These are phyloP conservation scores for Microsporum canis DNA, from an alignment of 2,329 filamentous ascomycete species.

Conservation along the genomic window DNA sequence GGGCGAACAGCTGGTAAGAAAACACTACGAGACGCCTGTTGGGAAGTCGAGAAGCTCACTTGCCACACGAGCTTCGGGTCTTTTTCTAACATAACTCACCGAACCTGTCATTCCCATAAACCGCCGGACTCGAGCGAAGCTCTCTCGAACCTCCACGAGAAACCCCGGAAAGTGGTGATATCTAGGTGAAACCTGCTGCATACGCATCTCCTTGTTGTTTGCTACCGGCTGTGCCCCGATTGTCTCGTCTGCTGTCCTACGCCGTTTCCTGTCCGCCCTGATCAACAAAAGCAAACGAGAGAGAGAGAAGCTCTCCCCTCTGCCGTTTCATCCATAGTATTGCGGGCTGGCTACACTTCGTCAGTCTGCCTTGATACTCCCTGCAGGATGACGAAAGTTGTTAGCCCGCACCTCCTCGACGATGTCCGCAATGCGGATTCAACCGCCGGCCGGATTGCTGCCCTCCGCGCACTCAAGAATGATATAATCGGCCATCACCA, in stretches of 20 bases:
- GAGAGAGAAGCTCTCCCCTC: background rate
- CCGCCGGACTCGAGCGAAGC: background rate
- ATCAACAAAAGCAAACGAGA: background rate
- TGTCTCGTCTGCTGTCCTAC: background rate
- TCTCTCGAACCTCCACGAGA: background rate
- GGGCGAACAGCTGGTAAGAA: no score
- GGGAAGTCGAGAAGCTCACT: background rate
- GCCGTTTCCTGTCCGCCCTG: background rate
- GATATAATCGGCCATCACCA: slow-evolving; percentile 78
- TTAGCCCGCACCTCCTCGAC: slow-evolving; percentile 44
- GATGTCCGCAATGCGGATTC: slow-evolving; percentile 46
- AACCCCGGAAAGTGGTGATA: no score
- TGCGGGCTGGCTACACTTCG: background rate
- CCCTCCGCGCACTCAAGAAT: slow-evolving; percentile 70
- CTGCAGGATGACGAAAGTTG: slow-evolving; percentile 43
- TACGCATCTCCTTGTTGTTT: background rate
- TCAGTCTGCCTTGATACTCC: background rate
- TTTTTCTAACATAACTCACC: background rate
- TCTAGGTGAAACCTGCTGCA: background rate
- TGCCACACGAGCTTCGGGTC: background rate
- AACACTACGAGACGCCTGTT: no score
- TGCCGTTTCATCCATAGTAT: background rate
- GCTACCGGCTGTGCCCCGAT: background rate
- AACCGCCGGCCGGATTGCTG: slow-evolving; percentile 35
- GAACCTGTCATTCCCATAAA: background rate